A percentile compares a stretch with the other conserved stretches of the same genome.
phyloP scores from a whole-genome alignment of 2,329 filamentous ascomycete genomes.

The Curvularia verruculosa region DNA sequence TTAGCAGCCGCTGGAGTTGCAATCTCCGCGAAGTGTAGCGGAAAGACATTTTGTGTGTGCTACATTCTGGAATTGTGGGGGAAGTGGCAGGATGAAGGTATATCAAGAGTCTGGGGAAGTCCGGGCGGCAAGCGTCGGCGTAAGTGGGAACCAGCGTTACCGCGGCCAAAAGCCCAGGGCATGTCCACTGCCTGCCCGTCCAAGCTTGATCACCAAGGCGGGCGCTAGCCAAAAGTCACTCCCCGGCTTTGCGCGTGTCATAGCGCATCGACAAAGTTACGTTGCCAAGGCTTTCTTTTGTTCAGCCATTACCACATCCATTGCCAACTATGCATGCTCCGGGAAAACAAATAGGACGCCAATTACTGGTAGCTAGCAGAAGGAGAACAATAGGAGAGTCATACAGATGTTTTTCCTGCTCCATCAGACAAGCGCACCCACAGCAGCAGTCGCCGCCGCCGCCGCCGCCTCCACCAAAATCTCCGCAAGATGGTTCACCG shows the following conservation, averaged over 20 bases:
- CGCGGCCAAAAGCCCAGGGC: slow-evolving; percentile 3
- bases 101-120: slow-evolving; percentile 31
- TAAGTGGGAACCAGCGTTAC: slow-evolving; percentile 9
- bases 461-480: slow-evolving; percentile 37
- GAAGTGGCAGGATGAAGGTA: slow-evolving; percentile 17
- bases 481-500: slow-evolving; percentile 53
- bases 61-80: slow-evolving; percentile 27
- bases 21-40: slow-evolving; percentile 39
- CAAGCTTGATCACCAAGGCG: slow-evolving; percentile 1
- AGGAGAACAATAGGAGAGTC: slow-evolving; percentile 30
- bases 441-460: slow-evolving; percentile 37
- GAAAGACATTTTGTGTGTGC: slow-evolving; percentile 42
- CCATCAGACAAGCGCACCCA: slow-evolving; percentile 49
- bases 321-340: slow-evolving; percentile 37
- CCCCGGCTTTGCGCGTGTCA: slow-evolving; percentile 34
- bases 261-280: slow-evolving; percentile 34
- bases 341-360: slow-evolving; percentile 35
- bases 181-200: neutral
- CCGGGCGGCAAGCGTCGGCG: slow-evolving; percentile 42
- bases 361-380: slow-evolving; percentile 36
- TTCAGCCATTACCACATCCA: slow-evolving; percentile 11
- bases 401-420: slow-evolving; percentile 60
- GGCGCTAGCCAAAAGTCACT: slow-evolving; percentile 10
- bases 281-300: slow-evolving; percentile 32
- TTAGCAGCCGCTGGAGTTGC: slow-evolving; percentile 22